Base-by-base conservation (phyloP, 257 asterid species). In the Primulina tabacum region DNA sequence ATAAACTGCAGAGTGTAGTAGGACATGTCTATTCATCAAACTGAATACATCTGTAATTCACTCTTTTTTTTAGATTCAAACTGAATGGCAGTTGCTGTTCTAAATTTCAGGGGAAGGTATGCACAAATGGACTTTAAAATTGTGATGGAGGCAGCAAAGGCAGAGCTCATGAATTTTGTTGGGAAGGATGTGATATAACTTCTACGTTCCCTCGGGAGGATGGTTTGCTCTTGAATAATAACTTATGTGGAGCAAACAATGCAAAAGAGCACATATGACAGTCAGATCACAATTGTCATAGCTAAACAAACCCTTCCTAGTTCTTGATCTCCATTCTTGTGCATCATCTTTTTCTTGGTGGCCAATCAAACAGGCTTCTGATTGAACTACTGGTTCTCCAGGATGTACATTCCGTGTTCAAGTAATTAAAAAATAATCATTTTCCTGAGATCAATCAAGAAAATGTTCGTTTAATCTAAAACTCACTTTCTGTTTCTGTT, bases 81-180 rank as follows among this genome's bases (percentile, higher is more conserved):
- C 35, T 66, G 20, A 65, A 69, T 56, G 60, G 72, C 62, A 7
- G 26, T 61, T 37, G 53, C 34, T 29, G n/a, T 47, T 60, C 33
- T 69, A 70, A 67, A 74, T 70, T 82, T 77, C 87, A 93, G 99
- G 97, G 96, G 97, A 72, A 83, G 96, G 73, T 89, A 93, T 64
- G 79, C 73, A 73, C 84, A 88, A 37, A 72, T 88, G 66, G 96
- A 93, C 78, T 93, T 93, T 78, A 80, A 84, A 81, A 83, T 82
- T 8, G 71, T 93, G 52, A 89, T 89, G 87, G 96, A 90, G 78
- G 97, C 95, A 71, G 95, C 97, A 37, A 86, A 85, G 77, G 80
- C 73, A 64, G 99, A 86, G 69, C 97, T 93, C 81, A 57, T 90
- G 40, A 81, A 76, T 60, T 75, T 79, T 70, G 88, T 82, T 0